A percentile compares a stretch with the other conserved stretches of the same genome.
Evolutionary conservation across 441 rosid species (phyloP).

Genomic region (Flueggea neowawraea): DNA sequence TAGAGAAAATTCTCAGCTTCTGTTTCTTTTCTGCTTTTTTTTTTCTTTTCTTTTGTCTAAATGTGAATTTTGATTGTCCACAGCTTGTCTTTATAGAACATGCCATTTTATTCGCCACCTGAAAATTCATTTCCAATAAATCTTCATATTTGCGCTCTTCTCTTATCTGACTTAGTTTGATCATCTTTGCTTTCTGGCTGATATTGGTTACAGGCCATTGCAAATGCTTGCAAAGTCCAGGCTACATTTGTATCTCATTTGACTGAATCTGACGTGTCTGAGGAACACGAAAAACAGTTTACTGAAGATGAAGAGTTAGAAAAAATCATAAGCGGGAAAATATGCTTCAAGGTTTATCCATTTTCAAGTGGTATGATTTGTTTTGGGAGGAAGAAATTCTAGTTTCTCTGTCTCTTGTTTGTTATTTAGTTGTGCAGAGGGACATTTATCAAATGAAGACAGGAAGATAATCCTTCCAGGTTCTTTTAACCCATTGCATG

Average conservation of each 20-base stretch:
- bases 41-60: neutral
- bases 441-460: slow-evolving; percentile 30
- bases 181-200: slow-evolving; percentile 8
- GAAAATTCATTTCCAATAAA: neutral
- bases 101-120: no score
- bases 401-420: slow-evolving; percentile 1
- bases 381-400: slow-evolving; percentile 15
- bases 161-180: slow-evolving; percentile 3
- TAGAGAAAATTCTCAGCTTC: neutral
- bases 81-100: neutral
- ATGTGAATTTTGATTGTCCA: neutral
- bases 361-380: slow-evolving; percentile 59
- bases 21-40: neutral
- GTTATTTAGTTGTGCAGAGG: slow-evolving; percentile 34
- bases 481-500: slow-evolving; percentile 91
- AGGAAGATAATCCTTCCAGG: slow-evolving; percentile 87
- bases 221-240: slow-evolving; percentile 72
- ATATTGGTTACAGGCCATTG: slow-evolving; percentile 59
- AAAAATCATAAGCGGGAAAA: slow-evolving; percentile 62
- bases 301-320: slow-evolving; percentile 75
- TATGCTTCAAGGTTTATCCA: slow-evolving; percentile 76
- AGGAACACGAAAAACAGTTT: slow-evolving; percentile 50
- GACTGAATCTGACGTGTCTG: slow-evolving; percentile 51
- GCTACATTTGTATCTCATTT: slow-evolving; percentile 46
- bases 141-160: neutral